Evolutionary conservation across 192 early-diverging fungal genomes (phyloP), one percentile per base, ranked within the genome.

Genomic region (Backusella macrospora): DNA sequence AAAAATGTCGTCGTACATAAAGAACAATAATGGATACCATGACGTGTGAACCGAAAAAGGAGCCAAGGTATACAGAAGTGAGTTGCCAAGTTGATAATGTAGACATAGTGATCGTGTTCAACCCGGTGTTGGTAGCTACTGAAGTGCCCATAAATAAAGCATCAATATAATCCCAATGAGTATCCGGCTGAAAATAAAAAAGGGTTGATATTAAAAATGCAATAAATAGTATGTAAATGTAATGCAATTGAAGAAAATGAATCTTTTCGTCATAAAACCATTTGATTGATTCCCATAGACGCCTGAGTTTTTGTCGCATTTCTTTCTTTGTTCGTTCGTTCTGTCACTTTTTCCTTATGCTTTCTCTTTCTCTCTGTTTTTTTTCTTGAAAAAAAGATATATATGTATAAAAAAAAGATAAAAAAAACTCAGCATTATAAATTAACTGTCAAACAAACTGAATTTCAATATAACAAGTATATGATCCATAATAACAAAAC

Each of bases 241-340:
- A 80, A n/a, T 80, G 79, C 14, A 80, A 67, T 42, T 80, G 66
- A 10, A 80, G 59, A 62, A 80, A 80, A 40, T 80, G 79, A 23
- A 80, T 67, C 40, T 73, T 65, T 9, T 68, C 64, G 37, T 65
- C 9, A 62, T 72, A 76, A 39, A 71, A 74, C 44, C 48, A 49
- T 47, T 68, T 47, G 26, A 68, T 45, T 15, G 10, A 68, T 15
- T 29, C 6, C 44, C 18, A 29, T 2, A 66, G n/a, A 34, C 21
- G n/a, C 15, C 10, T 39, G 6, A 66, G n/a, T 39, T 64, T 21
- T 23, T 23, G 52, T 9, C 52, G 52, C 52, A 55, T 55, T 55
- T 23, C 52, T 55, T 55, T 55, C 49, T n/a, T 55, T 55, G 8
- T 42, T 9, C 18, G 18, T 2, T 49, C 16, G n/a, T 18, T 49